Base-by-base conservation (phyloP, 148 eudicot species). In the Silene conica region DNA sequence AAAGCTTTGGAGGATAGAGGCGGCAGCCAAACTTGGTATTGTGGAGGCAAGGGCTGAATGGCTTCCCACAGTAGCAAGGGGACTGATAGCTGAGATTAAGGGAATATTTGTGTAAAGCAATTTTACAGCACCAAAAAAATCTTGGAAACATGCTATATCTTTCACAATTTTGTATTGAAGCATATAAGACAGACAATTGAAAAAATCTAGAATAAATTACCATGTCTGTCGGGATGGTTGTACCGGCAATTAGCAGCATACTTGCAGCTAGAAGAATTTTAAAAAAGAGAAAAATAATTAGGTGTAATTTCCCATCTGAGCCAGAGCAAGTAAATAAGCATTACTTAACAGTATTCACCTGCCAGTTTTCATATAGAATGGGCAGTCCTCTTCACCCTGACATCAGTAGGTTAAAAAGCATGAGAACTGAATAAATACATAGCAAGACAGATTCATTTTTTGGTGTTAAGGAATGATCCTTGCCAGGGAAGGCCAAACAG, bases 291-390 rank as follows among this genome's bases (percentile, higher is more conserved):
- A 8, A n/a, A 28, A 55, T 13, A 31, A 0, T 67, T 67, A 73
- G 55, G 60, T 8, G 8, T 34, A 45, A 57, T 34, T 6, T 3
- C 25, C 50, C 23, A 45, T n/a, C 43, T 43, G 48, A 28, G 46
- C 69, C 68, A 56, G 8, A 16, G 18, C 8, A 56, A 22, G 28
- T 34, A 31, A 71, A 55, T 74, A 26, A 21, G 25, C 21, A 70
- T 34, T 14, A 15, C 54, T 4, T 34, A 63, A n/a, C 41, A 48
- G 46, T 71, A 71, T 63, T 75, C 21, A 94, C 98, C 98, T 95
- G 83, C 97, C 94, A 82, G 93, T 89, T 87, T 92, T 95, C 83
- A 95, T 74, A 85, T 88, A 95, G 79, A 95, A 95, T 50, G 98
- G 98, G 78, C 97, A 95, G 80, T 90, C 93, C 64, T 50, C 84